Conservation (phyloP, 176 grass and related monocot genomes). For the Avena sativa region DNA sequence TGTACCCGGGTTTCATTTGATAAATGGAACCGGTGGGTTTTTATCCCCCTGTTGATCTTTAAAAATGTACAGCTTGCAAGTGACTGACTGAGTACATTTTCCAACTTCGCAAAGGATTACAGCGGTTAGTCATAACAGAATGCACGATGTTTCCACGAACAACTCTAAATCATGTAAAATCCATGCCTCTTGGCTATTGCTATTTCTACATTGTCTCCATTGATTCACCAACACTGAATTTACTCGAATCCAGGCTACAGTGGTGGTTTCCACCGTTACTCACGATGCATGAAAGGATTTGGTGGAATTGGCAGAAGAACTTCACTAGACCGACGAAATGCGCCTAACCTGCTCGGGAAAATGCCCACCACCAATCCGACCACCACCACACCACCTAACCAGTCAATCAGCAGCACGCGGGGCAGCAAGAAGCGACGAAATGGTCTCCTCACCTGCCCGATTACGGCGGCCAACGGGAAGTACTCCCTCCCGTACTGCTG, state of each 20-base stretch:
- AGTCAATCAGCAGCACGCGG: neutral
- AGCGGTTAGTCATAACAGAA: neutral
- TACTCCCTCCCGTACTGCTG: slow-evolving; percentile 79
- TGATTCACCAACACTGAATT: neutral
- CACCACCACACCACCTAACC: neutral
- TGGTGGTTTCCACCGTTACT: neutral
- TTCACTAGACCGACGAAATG: slow-evolving; percentile 14
- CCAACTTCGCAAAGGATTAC: neutral
- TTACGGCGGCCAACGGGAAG: slow-evolving; percentile 88
- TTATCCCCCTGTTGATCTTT: too few relatives aligned
- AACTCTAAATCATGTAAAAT: neutral
- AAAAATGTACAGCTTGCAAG: neutral
- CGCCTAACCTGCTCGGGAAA: neutral
- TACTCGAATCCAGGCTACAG: neutral
- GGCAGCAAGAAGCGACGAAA: neutral
- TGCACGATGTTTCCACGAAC: neutral
- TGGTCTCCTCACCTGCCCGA: slow-evolving; percentile 69
- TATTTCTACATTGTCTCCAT: neutral
- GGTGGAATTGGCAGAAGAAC: neutral
- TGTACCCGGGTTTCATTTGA: too few relatives aligned
- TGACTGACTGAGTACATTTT: neutral
- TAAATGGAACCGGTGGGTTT: too few relatives aligned
- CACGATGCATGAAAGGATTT: neutral
- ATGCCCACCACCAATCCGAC: neutral
- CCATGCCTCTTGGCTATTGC: neutral